Evolutionary conservation across 2,329 filamentous ascomycete genomes (phyloP), one percentile per base, ranked within the genome.

Genomic region (Penicillium aurantiogriseum): DNA sequence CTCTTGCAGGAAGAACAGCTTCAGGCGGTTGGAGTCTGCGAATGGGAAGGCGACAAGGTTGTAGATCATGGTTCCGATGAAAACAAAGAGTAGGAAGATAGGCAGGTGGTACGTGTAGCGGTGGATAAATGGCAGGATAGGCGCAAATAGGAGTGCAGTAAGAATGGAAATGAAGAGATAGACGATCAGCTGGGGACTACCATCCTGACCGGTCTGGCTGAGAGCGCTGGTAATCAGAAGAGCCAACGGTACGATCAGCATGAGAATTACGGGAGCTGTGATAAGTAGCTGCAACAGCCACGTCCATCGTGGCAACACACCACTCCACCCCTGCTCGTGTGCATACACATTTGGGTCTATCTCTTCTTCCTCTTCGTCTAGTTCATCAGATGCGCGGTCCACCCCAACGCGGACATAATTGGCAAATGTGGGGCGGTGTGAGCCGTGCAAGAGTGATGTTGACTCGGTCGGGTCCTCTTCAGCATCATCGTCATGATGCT

Each of bases 41-140:
- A 97, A 97, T 0, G 94, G 94, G 73, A 96, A 97, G 1, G 90
- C 90, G 2, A 85, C 77, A 5, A 97, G 83, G 69, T 95, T 96
- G 79, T 96, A 97, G 55, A 92, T 83, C 29, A 95, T 77, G 1
- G 91, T 95, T 31, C 82, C 90, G 25, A 85, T 69, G 60, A 92
- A 90, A 9, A 96, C 78, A 13, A 88, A 70, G 29, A 95, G 80
- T 17, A 97, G 74, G 66, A 96, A 87, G 0, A 88, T 77, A 0
- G 94, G 92, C 4, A 97, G 73, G 58, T 96, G 91, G 70, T 89
- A 89, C 1, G 88, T 91, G 62, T 94, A 85, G 43, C 93, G 88
- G 72, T 97, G 92, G 40, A 96, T 81, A 70, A 96, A 96, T 0
- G 94, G 94, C 0, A 87, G 83, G 3, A 91, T 73, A 0, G 94